Conservation (phyloP, 2,329 filamentous ascomycete genomes). For the Colletotrichum liaoningense region DNA sequence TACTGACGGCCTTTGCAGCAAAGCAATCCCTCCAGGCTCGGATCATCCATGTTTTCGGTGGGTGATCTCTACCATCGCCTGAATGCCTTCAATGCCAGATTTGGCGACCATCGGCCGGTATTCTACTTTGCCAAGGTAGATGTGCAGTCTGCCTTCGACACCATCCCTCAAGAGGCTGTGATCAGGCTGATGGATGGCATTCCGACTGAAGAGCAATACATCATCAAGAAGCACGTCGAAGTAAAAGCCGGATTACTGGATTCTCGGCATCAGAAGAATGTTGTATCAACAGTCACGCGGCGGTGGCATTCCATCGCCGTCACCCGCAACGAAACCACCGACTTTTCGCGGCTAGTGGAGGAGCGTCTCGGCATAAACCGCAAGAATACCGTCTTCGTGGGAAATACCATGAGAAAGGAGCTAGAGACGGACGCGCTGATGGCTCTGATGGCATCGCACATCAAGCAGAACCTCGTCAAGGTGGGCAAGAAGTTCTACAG, state of each 20-base stretch:
- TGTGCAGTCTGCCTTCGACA: slow-evolving; percentile 93
- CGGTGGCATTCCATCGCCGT: slow-evolving; percentile 67
- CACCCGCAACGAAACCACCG: slow-evolving; percentile 51
- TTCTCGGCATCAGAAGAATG: slow-evolving; percentile 40
- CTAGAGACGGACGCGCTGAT: slow-evolving; percentile 72
- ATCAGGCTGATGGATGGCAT: slow-evolving; percentile 73
- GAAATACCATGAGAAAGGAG: slow-evolving; percentile 69
- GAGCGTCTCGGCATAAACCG: slow-evolving; percentile 53
- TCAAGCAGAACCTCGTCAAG: slow-evolving; percentile 87
- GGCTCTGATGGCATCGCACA: slow-evolving; percentile 79
- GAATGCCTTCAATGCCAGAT: slow-evolving; percentile 71
- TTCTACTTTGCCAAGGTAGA: slow-evolving; percentile 95
- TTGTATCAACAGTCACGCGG: slow-evolving; percentile 51
- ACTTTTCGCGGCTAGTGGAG: slow-evolving; percentile 60
- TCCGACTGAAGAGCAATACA: slow-evolving; percentile 71
- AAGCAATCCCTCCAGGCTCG: slow-evolving; percentile 70
- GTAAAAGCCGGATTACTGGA: slow-evolving; percentile 61
- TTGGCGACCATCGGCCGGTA: slow-evolving; percentile 52
- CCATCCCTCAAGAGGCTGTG: slow-evolving; percentile 85
- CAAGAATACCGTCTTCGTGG: slow-evolving; percentile 81
- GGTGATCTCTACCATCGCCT: slow-evolving; percentile 82
- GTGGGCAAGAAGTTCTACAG: slow-evolving; percentile 90
- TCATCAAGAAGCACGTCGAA: slow-evolving; percentile 79
- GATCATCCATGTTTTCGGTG: slow-evolving; percentile 83
- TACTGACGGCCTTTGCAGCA: slow-evolving; percentile 38